Conservation (phyloP, 2,329 filamentous ascomycete genomes). For the Diaporthe vexans region DNA sequence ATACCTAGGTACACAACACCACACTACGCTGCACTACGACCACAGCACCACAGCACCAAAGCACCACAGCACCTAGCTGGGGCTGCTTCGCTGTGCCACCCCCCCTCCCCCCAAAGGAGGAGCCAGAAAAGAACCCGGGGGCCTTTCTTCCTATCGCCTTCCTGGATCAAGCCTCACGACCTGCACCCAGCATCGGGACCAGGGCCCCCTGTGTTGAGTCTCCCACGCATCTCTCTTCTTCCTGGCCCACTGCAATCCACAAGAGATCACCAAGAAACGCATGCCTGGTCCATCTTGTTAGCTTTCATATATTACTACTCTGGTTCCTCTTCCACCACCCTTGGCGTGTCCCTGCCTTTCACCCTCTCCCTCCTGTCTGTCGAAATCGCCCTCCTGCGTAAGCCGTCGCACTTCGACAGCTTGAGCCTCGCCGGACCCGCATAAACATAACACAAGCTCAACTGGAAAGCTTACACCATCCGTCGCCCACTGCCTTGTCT, state of each 20-base stretch:
- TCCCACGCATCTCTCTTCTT: constrained; percentile 38
- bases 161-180: constrained; percentile 29
- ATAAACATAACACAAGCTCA: not conserved
- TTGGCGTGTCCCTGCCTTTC: not conserved
- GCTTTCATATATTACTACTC: constrained; percentile 41
- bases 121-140: constrained; percentile 31
- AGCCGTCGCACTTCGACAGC: constrained; percentile 32
- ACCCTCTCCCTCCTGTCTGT: not conserved
- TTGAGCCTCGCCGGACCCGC: constrained; percentile 24
- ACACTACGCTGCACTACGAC: too few relatives aligned
- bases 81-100: constrained; percentile 2
- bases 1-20: too few relatives aligned
- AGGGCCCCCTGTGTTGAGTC: constrained; percentile 39
- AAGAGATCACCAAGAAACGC: constrained; percentile 27
- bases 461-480: constrained; percentile 22
- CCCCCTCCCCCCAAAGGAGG: not conserved
- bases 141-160: constrained; percentile 30
- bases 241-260: constrained; percentile 38
- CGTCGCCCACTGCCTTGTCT: not conserved
- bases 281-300: constrained; percentile 30
- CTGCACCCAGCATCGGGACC: constrained; percentile 35
- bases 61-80: not conserved
- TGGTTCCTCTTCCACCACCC: constrained; percentile 11
- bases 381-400: constrained; percentile 23
- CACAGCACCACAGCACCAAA: too few relatives aligned